Conservation (phyloP, 164 flowering plant genomes). For the Vitis cinerea region DNA sequence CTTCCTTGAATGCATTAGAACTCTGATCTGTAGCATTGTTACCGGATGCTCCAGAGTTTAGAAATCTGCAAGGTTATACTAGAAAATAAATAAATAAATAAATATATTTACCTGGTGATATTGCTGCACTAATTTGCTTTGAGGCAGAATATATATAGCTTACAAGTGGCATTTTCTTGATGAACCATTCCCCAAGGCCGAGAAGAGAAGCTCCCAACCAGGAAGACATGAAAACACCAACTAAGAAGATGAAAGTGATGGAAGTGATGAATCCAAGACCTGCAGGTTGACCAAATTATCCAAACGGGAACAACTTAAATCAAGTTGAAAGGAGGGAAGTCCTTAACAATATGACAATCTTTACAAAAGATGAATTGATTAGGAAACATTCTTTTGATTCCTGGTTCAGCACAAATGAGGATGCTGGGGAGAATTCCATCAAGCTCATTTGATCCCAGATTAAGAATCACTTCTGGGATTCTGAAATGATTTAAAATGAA, state of each 20-base stretch:
- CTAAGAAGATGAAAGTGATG: conserved; percentile 39
- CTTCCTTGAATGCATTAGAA: conserved; percentile 36
- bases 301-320: neutral
- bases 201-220: conserved; percentile 51
- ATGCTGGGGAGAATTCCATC: too few species aligned
- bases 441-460: too few species aligned
- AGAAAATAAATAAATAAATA: neutral
- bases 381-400: neutral
- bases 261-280: conserved; percentile 48
- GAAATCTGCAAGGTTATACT: neutral
- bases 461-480: too few species aligned
- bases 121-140: conserved; percentile 46
- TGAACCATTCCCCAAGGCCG: conserved; percentile 41
- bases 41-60: neutral
- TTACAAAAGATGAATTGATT: neutral
- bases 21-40: conserved; percentile 21
- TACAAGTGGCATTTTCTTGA: conserved; percentile 42
- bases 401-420: neutral
- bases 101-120: conserved; percentile 34
- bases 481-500: too few species aligned
- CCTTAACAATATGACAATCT: neutral
- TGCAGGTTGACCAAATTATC: conserved; percentile 1
- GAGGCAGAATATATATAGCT: conserved; percentile 45
- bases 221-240: conserved; percentile 43
- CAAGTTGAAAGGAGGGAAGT: neutral